Evolutionary conservation across 2,329 filamentous ascomycete genomes (phyloP).

Genomic region (Endoconidiophora laricicola): DNA sequence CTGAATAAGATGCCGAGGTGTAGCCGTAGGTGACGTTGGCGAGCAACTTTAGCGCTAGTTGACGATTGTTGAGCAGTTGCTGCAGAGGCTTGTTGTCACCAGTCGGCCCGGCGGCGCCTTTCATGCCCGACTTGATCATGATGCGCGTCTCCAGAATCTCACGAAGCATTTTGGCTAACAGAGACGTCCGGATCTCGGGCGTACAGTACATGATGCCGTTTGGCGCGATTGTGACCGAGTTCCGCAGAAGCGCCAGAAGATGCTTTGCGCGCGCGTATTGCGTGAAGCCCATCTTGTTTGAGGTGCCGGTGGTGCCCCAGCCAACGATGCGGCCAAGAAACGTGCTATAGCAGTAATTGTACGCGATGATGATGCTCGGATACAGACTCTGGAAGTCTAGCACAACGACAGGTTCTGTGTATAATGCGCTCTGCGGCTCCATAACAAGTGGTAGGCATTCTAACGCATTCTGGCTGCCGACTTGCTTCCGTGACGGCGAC

Average conservation of each 20-base stretch:
- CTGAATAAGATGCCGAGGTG: slow-evolving; percentile 90
- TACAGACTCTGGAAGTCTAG: slow-evolving; percentile 94
- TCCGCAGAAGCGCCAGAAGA: slow-evolving; percentile 34
- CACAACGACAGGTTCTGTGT: slow-evolving; percentile 74
- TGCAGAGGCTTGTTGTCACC: slow-evolving; percentile 28
- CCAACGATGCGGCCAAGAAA: slow-evolving; percentile 72
- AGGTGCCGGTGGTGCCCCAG: slow-evolving; percentile 63
- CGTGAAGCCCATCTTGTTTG: slow-evolving; percentile 54
- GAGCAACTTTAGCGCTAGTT: slow-evolving; percentile 84
- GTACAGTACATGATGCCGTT: slow-evolving; percentile 96
- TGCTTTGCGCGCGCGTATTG: slow-evolving; percentile 57
- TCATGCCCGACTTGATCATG: slow-evolving; percentile 95
- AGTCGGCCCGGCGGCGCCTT: neutral
- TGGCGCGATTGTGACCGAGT: slow-evolving; percentile 77
- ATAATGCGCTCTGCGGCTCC: slow-evolving; percentile 92
- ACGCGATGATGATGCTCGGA: slow-evolving; percentile 96
- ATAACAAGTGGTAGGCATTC: slow-evolving; percentile 92
- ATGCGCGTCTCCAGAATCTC: slow-evolving; percentile 92
- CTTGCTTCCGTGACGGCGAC: slow-evolving; percentile 80
- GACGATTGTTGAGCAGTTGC: slow-evolving; percentile 78
- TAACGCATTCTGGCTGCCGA: slow-evolving; percentile 82
- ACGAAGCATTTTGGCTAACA: slow-evolving; percentile 88
- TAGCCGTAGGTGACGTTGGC: slow-evolving; percentile 99
- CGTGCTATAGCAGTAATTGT: slow-evolving; percentile 98
- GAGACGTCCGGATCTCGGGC: slow-evolving; percentile 67